phyloP scores from a whole-genome alignment of 2,329 filamentous ascomycete genomes.

The Nigrograna mackinnonii region DNA sequence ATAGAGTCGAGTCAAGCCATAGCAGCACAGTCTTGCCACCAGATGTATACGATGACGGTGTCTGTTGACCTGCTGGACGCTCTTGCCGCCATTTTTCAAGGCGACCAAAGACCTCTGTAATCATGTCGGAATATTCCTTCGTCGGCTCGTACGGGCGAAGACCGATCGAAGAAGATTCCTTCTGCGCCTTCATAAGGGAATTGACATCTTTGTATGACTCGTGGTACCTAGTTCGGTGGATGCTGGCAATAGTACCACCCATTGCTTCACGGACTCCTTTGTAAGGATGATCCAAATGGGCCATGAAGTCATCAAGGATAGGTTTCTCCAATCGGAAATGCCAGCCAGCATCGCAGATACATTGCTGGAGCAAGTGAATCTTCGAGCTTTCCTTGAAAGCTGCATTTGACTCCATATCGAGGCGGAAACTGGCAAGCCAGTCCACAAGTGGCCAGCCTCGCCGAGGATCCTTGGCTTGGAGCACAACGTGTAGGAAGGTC shows the following conservation, averaged over 20 bases:
- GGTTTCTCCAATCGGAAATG: conserved; percentile 91
- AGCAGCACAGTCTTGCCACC: conserved; percentile 94
- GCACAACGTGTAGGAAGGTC: conserved; percentile 85
- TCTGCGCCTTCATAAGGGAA: conserved; percentile 77
- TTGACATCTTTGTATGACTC: conserved; percentile 86
- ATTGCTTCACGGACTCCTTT: conserved; percentile 96
- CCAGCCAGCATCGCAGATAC: conserved; percentile 88
- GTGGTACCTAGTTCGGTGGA: conserved; percentile 90
- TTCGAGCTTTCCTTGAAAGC: conserved; percentile 99
- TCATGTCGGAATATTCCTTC: conserved; percentile 71
- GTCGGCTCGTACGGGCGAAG: conserved; percentile 80
- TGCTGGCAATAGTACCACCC: conserved; percentile 82
- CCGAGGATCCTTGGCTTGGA: conserved; percentile 88
- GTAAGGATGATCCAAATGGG: conserved; percentile 94
- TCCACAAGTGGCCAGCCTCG: conserved; percentile 85
- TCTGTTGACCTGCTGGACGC: conserved; percentile 84
- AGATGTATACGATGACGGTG: conserved; percentile 90
- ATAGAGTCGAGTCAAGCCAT: conserved; percentile 91
- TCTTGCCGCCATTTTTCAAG: conserved; percentile 88
- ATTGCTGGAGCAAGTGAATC: conserved; percentile 85
- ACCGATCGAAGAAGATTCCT: conserved; percentile 78
- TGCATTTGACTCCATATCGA: conserved; percentile 94
- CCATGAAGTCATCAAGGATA: conserved; percentile 85
- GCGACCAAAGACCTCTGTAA: conserved; percentile 75
- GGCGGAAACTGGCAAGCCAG: conserved; percentile 78